Evolutionary conservation across 495 filamentous ascomycete species (phyloP).

Genomic region (Tuber borchii): DNA sequence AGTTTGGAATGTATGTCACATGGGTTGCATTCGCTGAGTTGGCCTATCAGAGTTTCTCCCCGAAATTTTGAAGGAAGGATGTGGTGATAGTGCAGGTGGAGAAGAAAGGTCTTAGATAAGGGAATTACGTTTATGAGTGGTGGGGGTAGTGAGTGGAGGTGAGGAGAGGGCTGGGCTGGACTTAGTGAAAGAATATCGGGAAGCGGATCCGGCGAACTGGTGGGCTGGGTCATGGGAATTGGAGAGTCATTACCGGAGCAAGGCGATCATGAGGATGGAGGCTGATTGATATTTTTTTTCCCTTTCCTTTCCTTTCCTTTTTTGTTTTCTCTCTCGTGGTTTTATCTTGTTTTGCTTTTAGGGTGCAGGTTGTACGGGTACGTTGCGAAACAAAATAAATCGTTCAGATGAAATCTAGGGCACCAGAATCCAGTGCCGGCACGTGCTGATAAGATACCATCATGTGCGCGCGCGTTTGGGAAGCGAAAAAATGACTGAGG

Average conservation of each 20-base stretch:
- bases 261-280: neutral
- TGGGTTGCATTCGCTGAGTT: slow-evolving; percentile 1
- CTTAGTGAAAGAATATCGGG: neutral
- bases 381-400: neutral
- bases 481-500: neutral
- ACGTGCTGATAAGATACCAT: neutral
- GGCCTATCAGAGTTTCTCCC: neutral
- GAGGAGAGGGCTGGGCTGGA: neutral
- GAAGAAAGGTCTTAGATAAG: neutral
- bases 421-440: neutral
- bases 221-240: neutral
- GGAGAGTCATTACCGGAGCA: neutral
- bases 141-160: neutral
- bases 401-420: neutral
- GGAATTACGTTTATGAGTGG: neutral
- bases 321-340: neutral
- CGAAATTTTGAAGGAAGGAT: neutral
- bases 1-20: slow-evolving; percentile 2
- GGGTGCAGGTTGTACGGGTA: neutral
- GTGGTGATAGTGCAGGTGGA: neutral
- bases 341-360: neutral
- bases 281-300: neutral
- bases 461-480: neutral
- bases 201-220: neutral
- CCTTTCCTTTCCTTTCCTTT: no score